Evolutionary conservation across 352 stramenopile species (phyloP), one percentile per base, ranked within the genome.

Genomic region (Globisporangium camurandrum): DNA sequence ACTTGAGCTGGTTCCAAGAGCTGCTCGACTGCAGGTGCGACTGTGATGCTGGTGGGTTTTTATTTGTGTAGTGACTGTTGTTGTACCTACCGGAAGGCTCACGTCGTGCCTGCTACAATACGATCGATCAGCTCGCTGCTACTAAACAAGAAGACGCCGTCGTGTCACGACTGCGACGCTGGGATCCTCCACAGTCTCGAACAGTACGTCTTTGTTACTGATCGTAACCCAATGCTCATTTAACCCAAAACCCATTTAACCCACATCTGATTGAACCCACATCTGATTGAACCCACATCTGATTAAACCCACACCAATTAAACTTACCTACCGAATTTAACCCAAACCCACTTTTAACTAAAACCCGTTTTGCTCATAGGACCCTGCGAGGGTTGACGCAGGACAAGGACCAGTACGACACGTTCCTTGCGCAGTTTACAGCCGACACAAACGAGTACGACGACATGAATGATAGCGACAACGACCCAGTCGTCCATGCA

Each of bases 1-100:
- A 88, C 46, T 61, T 88, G 40, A 84, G 81, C 43, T 93, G 81
- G 81, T 88, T 88, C 51, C 72, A 90, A 46, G 81, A 93, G 54
- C 59, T 93, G 23, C 69, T 89, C 33, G 75, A 89, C 50, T 83
- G 75, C 66, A 88, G 76, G 79, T 87, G 57, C 34, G 54, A 23
- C 3, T 30, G 10, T 37, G 1, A 38, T 30, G 6, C 9, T 17
- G 14, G 10, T 16, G 2, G 6, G 5, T 26, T 27, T 10, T 9
- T 50, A 20, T 22, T 19, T 23, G 3, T 33, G 11, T 28, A 45
- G 24, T 27, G 9, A 26, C 4, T 43, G 12, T 31, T 28, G 17
- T 11, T 28, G 11, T 19, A 34, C 8, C 30, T 12, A 34, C 30
- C 9, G 8, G 30, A 8, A 2, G 30, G 9, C 30, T 34, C 8